A percentile compares a stretch with the other conserved stretches of the same genome.
These are phyloP conservation scores for Eucalyptus tenuipes DNA, from an alignment of 345 rosid genomes.

Conservation along the genomic window DNA sequence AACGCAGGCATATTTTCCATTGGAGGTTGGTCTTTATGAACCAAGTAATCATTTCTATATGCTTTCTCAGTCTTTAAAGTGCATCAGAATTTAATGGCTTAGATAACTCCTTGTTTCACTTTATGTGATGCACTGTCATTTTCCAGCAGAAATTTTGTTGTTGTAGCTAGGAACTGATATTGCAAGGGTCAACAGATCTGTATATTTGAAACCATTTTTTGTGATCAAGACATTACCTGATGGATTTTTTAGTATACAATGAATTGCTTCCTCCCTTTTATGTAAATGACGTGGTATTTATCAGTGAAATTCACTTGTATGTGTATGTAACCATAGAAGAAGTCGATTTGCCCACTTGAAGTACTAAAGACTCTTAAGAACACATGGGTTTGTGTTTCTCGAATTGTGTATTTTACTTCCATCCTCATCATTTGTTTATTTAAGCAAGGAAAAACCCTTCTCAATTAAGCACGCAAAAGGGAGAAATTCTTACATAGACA, in stretches of 20 bases:
- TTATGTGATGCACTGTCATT: not conserved
- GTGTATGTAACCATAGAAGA: not conserved
- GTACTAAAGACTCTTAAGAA: not conserved
- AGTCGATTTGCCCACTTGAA: not conserved
- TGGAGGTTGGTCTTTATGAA: conserved; percentile 42
- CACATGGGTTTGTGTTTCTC: not conserved
- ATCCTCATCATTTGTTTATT: not conserved
- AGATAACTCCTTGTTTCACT: not conserved
- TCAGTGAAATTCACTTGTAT: not conserved
- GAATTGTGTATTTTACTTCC: not conserved
- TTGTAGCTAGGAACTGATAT: not conserved
- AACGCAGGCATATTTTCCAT: conserved; percentile 94
- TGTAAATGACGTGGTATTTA: not conserved
- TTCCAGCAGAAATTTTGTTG: not conserved
- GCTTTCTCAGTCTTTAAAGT: not conserved
- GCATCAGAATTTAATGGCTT: not conserved
- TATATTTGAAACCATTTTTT: not conserved
- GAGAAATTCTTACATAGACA: not conserved
- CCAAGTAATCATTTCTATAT: not conserved
- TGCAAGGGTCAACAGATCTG: not conserved
- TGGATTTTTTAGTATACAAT: not conserved
- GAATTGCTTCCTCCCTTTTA: not conserved
- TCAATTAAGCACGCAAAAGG: not conserved
- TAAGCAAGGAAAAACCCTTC: not conserved
- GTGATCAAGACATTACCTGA: not conserved